phyloP scores from a whole-genome alignment of 495 filamentous ascomycete species.

The Penicillium lagena region DNA sequence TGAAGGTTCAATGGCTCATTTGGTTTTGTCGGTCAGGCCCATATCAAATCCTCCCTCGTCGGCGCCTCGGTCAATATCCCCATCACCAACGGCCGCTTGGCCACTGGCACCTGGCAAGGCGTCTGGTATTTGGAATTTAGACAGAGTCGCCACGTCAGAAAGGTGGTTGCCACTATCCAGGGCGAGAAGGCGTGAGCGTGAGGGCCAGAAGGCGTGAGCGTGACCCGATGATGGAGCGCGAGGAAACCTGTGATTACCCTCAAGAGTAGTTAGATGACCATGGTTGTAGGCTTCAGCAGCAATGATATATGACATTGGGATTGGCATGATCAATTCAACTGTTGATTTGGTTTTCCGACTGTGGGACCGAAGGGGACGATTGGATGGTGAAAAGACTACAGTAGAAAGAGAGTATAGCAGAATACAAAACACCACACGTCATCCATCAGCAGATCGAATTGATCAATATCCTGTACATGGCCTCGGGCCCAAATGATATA shows the following conservation, averaged over 20 bases:
- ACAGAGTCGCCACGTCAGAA: constrained; percentile 63
- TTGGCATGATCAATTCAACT: too few species aligned
- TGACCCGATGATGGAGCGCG: constrained; percentile 24
- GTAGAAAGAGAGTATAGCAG: constrained; percentile 19
- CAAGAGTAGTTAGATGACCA: too few species aligned
- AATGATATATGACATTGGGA: too few species aligned
- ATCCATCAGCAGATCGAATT: constrained; percentile 21
- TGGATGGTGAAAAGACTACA: neutral
- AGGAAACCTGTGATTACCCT: constrained; percentile 14
- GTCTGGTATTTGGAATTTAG: constrained; percentile 96
- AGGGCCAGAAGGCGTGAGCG: constrained; percentile 83
- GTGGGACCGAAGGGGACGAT: too few species aligned
- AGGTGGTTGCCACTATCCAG: constrained; percentile 89
- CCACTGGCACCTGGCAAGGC: constrained; percentile 67
- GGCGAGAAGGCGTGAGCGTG: constrained; percentile 81
- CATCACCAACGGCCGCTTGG: constrained; percentile 76
- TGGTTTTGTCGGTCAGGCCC: constrained; percentile 45
- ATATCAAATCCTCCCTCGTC: constrained; percentile 86
- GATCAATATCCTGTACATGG: constrained; percentile 30
- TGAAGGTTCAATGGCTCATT: too few species aligned
- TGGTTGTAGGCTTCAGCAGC: too few species aligned
- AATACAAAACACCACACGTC: constrained; percentile 7
- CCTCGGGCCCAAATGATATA: constrained; percentile 21
- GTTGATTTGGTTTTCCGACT: too few species aligned
- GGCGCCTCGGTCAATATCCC: constrained; percentile 86